These are phyloP conservation scores for Penicillium sp. DNA, from an alignment of 2,329 filamentous ascomycete species.

Conservation along the genomic window DNA sequence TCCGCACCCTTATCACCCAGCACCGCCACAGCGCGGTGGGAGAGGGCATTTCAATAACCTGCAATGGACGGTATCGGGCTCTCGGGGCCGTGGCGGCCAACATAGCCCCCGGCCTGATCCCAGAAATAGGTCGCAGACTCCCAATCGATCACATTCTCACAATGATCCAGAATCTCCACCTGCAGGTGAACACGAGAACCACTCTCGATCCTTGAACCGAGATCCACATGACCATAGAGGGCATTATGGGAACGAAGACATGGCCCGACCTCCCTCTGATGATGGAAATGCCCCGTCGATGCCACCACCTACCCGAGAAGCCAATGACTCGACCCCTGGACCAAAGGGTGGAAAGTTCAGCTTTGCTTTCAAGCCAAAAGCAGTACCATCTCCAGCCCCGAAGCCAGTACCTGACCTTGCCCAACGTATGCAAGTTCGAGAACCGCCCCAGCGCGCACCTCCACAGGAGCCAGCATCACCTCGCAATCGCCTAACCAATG, in stretches of 20 bases:
- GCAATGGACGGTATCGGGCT: slow-evolving; percentile 67
- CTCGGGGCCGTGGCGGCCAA: slow-evolving; percentile 53
- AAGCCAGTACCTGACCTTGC: slow-evolving; percentile 54
- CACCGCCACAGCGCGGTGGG: slow-evolving; percentile 51
- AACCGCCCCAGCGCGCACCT: slow-evolving; percentile 36
- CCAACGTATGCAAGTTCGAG: slow-evolving; percentile 47
- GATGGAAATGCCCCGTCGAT: slow-evolving; percentile 39
- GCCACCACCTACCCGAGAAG: slow-evolving; percentile 57
- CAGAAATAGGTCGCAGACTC: slow-evolving; percentile 35
- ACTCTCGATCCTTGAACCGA: slow-evolving; percentile 61
- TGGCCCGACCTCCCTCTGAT: slow-evolving; percentile 48
- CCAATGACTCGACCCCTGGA: slow-evolving; percentile 56
- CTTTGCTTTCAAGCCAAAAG: slow-evolving; percentile 87
- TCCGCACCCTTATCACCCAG: slow-evolving; percentile 49
- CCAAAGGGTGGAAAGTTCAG: slow-evolving; percentile 73
- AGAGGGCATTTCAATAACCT: slow-evolving; percentile 65
- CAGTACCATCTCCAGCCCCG: slow-evolving; percentile 56
- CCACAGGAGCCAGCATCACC: slow-evolving; percentile 25
- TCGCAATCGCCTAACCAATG: slow-evolving; percentile 42
- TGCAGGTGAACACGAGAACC: slow-evolving; percentile 59
- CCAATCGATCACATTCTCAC: slow-evolving; percentile 29
- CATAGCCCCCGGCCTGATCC: slow-evolving; percentile 43
- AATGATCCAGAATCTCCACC: slow-evolving; percentile 35
- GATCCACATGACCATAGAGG: slow-evolving; percentile 68
- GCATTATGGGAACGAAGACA: slow-evolving; percentile 64